These are phyloP conservation scores for Trichoderma sp. DNA, from an alignment of 2,329 filamentous ascomycete genomes.

Conservation along the genomic window DNA sequence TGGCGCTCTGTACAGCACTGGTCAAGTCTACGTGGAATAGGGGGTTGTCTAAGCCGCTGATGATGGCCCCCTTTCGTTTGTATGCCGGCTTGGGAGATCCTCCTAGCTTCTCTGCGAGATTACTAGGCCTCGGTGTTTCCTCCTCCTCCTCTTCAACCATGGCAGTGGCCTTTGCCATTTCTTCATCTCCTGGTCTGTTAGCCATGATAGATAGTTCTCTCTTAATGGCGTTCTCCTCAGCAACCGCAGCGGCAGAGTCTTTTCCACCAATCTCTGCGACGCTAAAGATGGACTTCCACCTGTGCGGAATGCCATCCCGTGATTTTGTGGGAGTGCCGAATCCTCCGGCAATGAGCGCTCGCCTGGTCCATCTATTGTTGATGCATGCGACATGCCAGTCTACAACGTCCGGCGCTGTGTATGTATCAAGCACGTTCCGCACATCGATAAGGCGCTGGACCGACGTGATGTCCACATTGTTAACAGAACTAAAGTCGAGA, in stretches of 20 bases:
- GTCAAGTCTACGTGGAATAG: constrained; percentile 94
- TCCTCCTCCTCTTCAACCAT: constrained; percentile 15
- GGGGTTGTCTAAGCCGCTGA: constrained; percentile 84
- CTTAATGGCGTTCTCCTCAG: constrained; percentile 62
- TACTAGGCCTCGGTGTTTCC: neutral
- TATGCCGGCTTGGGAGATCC: constrained; percentile 30
- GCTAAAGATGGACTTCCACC: constrained; percentile 94
- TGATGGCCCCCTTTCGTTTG: constrained; percentile 57
- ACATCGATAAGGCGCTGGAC: constrained; percentile 92
- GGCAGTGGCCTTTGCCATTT: constrained; percentile 35
- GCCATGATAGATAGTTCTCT: constrained; percentile 15
- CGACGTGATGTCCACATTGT: constrained; percentile 90
- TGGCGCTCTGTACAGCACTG: constrained; percentile 80
- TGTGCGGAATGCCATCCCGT: constrained; percentile 48
- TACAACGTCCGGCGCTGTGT: constrained; percentile 74
- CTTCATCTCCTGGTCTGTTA: constrained; percentile 31
- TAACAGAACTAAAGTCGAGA: constrained; percentile 89
- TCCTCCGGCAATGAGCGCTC: constrained; percentile 79
- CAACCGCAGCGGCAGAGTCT: constrained; percentile 65
- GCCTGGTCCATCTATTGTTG: constrained; percentile 88
- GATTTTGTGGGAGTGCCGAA: constrained; percentile 75
- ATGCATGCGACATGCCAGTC: constrained; percentile 97
- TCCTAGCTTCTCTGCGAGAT: constrained; percentile 30
- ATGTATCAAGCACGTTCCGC: constrained; percentile 86
- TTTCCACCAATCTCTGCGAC: constrained; percentile 80